Base-by-base conservation (phyloP, 192 early-diverging fungal genomes). In the Umbelopsis vinacea region DNA sequence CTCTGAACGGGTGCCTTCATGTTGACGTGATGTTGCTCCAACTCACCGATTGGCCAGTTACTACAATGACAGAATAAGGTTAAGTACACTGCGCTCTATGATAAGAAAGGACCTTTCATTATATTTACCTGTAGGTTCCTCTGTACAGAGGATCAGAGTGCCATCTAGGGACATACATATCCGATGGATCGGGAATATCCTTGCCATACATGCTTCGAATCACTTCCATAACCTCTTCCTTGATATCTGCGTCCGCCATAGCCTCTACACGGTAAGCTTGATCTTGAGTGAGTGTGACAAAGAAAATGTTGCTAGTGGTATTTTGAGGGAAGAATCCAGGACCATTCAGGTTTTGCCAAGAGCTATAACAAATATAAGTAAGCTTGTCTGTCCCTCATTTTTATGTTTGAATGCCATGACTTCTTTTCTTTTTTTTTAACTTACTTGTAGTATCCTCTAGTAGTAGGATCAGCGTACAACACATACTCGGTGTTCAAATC, bases 21-120 rank as follows among this genome's bases (percentile, higher is more conserved):
- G 46, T 82, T 82, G 40, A 73, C 19, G 46, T 80, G 79, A n/a
- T 79, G 75, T 52, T 80, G 63, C 8, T 45, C 29, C 1, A 63
- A 38, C 10, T 69, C 72, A 38, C 81, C 81, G 37, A 79, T 66
- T 7, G 81, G 78, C 81, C 81, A 82, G 68, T 82, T 82, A 11
- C 74, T 74, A 57, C 74, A 6, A 1, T 12, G 1, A 43, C 76
- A 38, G 74, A 73, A 10, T 24, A 26, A 26, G 0, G 22, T 19
- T 54, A 23, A 26, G 22, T 54, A 26, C 21, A 11, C 1, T 6
- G n/a, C 23, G 26, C 21, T 22, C 29, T 54, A 26, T 26, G 26
- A 8, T 9, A 9, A 22, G 8, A 26, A 23, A 10, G 0, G 0
- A 5, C 2, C 22, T 3, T 1, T 6, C 4, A 54, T 8, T 14